Conservation (phyloP, 1,284 basidiomycete genomes). For the Boletus hoseneyae region DNA sequence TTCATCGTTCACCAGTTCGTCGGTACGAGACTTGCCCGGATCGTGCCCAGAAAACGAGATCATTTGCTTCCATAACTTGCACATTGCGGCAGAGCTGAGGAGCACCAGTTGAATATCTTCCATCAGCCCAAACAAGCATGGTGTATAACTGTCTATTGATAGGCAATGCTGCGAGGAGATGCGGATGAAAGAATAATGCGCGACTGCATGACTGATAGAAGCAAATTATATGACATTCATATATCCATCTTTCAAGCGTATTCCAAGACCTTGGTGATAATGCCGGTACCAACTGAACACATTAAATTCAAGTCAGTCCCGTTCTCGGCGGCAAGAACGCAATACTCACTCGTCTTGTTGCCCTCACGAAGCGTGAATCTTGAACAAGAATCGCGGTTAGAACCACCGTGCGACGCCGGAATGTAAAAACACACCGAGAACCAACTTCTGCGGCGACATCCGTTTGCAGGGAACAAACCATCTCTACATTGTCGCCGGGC, state of each 20-base stretch:
- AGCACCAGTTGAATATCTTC: no score
- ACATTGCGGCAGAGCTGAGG: no score
- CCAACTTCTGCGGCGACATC: constrained; percentile 93
- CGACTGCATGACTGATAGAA: constrained; percentile 29
- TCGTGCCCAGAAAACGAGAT: no score
- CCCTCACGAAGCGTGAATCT: constrained; percentile 98
- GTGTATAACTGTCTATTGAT: constrained; percentile 7
- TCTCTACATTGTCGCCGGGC: constrained; percentile 98
- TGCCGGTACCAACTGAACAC: constrained; percentile 79
- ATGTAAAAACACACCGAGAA: constrained; percentile 55
- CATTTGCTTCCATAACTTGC: no score
- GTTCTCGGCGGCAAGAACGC: not conserved
- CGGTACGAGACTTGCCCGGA: no score
- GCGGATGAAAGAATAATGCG: constrained; percentile 10
- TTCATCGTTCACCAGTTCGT: no score
- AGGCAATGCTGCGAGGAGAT: constrained; percentile 23
- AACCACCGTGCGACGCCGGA: not conserved
- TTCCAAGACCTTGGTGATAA: constrained; percentile 81
- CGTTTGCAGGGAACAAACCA: constrained; percentile 82
- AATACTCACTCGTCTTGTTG: constrained; percentile 79
- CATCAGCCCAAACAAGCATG: not conserved
- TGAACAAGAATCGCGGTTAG: constrained; percentile 1
- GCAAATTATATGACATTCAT: constrained; percentile 16
- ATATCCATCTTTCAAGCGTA: constrained; percentile 23
- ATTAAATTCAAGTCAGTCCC: constrained; percentile 9